Percentiles rank a stretch among this genome's conserved stretches.
phyloP scores from a whole-genome alignment of 2,329 filamentous ascomycete species.

The Nemania diffusa region DNA sequence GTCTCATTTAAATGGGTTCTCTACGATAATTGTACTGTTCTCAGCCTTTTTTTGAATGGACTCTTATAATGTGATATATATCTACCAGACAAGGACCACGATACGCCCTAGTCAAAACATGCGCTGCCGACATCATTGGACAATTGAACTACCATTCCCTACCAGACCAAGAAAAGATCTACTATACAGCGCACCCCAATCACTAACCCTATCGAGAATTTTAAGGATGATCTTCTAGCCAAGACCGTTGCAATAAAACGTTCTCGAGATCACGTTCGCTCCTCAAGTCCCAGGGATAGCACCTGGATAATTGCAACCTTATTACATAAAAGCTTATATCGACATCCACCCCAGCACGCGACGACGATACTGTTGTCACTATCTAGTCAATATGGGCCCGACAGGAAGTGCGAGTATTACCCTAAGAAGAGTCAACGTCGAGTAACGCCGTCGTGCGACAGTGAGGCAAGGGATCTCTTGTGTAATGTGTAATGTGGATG shows the following conservation, averaged over 20 bases:
- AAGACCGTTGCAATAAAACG: background rate
- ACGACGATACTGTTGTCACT: background rate
- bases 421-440: background rate
- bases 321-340: constrained; percentile 6
- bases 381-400: background rate
- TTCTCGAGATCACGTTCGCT: background rate
- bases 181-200: background rate
- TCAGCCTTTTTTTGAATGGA: background rate
- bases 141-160: background rate
- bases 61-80: background rate
- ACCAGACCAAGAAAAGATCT: background rate
- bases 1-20: background rate
- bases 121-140: background rate
- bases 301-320: too few species aligned
- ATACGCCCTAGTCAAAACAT: background rate
- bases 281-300: too few species aligned
- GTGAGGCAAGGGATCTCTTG: background rate
- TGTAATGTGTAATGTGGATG: constrained; percentile 12
- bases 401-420: background rate
- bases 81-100: background rate
- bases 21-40: background rate
- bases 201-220: background rate
- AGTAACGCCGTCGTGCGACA: constrained; percentile 6
- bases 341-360: background rate
- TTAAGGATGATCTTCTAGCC: background rate